Base-by-base conservation (phyloP, 805 yeast species). In the Myxozyma nipponensis region DNA sequence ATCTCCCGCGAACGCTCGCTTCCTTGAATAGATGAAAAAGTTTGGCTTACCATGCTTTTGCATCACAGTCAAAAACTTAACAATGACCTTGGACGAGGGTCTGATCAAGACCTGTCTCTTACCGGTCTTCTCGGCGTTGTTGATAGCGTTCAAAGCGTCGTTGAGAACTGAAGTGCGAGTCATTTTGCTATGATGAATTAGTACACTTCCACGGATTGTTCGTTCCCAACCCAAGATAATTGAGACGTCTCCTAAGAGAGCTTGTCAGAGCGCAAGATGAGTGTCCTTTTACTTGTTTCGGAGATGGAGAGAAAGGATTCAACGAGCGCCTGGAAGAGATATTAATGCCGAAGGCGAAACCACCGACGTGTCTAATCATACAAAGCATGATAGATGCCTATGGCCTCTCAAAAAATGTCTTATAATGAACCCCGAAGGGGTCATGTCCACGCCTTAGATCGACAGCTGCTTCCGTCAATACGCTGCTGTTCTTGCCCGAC, bases 51-150 rank as follows among this genome's bases (percentile, higher is more conserved):
- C 96, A 76, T 90, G 97, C 79, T 82, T 88, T 82, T 90, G 97
- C 86, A 90, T 89, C 68, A 90, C 97, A 71, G 87, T 81, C 75
- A 90, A 81, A 79, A 88, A 90, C 79, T 88, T 90, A 84, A 90
- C 82, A 79, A 90, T 89, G 69, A 90, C 97, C 86, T 90, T 90
- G 72, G 96, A 90, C 49, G 97, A 88, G 65, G 97, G 97, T 83
- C 96, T 86, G 78, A 90, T 85, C 74, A 90, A 77, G 69, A 90
- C 97, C 81, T 90, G 97, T 80, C 97, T 86, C 83, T 90, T 90
- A 77, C 97, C 97, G 77, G 96, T 84, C 80, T 89, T 90, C 80
- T 90, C 96, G 78, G 97, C 97, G 77, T 90, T 90, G 93, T 89
- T 88, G 78, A 90, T 90, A 69, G 96, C 84, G 79, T 90, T 90